Base-by-base conservation (phyloP, 345 rosid species). In the Brassica napus region DNA sequence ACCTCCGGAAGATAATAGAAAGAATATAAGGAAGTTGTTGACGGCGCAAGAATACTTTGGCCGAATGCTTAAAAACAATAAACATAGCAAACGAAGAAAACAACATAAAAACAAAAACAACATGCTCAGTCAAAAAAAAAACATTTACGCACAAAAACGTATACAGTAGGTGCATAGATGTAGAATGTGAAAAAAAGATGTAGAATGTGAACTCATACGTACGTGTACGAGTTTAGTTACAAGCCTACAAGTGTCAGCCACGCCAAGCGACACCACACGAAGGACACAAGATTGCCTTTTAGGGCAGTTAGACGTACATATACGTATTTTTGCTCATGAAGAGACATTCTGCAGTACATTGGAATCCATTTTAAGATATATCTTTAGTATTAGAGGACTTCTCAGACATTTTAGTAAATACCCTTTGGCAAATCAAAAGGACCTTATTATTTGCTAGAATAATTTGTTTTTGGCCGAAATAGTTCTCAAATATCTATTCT, bases 281-380 rank as follows among this genome's bases (percentile, higher is more conserved):
- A 37, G 3, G 28, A 65, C 72, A 78, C 77, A 71, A 72, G 72
- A 28, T 23, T 39, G 6, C 54, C 67, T 72, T 76, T 78, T 14
- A 57, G 24, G 67, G 52, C 60, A 71, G 68, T 65, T 71, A 71
- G 1, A 39, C 47, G 47, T 77, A 64, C 28, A 10, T 76, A 37
- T 70, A 54, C 10, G 18, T 24, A n/a, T 32, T 28, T 68, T 18
- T 54, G 11, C 18, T 32, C 52, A 34, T 31, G 74, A 18, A 31
- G 32, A 32, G 4, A 52, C 62, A 31, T 11, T 54, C 63, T 5
- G 52, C 32, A 57, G 6, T 58, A 11, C 0, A 11, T 30, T 3
- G 47, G 32, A 57, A 10, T 57, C 21, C 21, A 6, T 57, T 32
- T 49, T 26, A 9, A 12, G 5, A 21, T 21, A 57, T 55, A 55